Conservation (phyloP, 768 basidiomycete species). For the Candolleomyces efflorescens region DNA sequence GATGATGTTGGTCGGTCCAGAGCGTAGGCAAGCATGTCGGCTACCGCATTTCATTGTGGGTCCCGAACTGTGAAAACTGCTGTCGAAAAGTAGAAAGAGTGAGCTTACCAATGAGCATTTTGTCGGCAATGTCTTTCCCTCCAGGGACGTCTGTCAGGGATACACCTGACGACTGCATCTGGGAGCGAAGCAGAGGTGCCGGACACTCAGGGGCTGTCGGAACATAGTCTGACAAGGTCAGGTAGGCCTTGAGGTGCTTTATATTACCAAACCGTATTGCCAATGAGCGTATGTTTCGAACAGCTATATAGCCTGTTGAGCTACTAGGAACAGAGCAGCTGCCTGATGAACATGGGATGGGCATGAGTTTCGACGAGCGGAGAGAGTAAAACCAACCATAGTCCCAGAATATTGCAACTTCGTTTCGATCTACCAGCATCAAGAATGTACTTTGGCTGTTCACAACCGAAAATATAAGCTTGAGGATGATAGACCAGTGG, state of each 20-base stretch:
- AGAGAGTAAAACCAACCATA: slow-evolving; percentile 14
- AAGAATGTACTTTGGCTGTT: not conserved
- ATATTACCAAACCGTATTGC: slow-evolving; percentile 24
- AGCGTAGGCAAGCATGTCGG: slow-evolving; percentile 25
- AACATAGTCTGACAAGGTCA: slow-evolving; percentile 20
- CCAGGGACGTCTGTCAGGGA: slow-evolving; percentile 27
- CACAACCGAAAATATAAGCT: not conserved
- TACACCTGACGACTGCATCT: slow-evolving; percentile 26
- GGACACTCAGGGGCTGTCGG: not conserved
- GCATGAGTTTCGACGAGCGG: not conserved
- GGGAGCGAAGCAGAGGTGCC: slow-evolving; percentile 17
- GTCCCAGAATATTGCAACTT: slow-evolving; percentile 23
- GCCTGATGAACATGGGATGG: slow-evolving; percentile 16
- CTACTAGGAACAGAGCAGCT: slow-evolving; percentile 25
- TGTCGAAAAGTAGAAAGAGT: slow-evolving; percentile 1
- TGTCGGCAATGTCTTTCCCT: slow-evolving; percentile 19
- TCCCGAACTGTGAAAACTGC: not conserved
- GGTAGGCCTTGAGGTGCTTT: slow-evolving; percentile 27
- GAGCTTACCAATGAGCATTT: slow-evolving; percentile 24
- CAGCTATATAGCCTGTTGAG: slow-evolving; percentile 22
- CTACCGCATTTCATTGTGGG: slow-evolving; percentile 5
- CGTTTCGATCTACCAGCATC: not conserved
- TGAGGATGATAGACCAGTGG: not conserved
- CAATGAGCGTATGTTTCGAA: slow-evolving; percentile 21
- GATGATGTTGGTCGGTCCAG: slow-evolving; percentile 39